Evolutionary conservation across 2,329 filamentous ascomycete species (phyloP).

Genomic region (Clonostachys rosea): DNA sequence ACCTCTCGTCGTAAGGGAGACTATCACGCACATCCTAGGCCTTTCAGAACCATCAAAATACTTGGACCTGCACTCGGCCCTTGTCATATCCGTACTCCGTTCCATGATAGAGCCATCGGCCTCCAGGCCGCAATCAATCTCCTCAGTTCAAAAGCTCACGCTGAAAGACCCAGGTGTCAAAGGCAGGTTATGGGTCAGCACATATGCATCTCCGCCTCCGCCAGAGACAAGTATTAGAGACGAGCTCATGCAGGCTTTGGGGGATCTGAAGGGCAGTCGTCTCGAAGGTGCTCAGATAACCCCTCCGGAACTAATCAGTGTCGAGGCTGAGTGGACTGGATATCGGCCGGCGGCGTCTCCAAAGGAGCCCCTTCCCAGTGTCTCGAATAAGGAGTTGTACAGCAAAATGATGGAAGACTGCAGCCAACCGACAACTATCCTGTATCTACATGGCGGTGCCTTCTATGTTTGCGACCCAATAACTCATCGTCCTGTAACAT

Average conservation of each 20-base stretch:
- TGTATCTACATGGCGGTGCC: conserved; percentile 76
- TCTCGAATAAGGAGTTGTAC: conserved; percentile 63
- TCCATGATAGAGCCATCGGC: conserved; percentile 47
- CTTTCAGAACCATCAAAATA: conserved; percentile 68
- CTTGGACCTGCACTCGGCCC: conserved; percentile 71
- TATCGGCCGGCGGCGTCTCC: conserved; percentile 50
- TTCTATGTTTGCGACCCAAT: conserved; percentile 69
- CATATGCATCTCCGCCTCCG: conserved; percentile 58
- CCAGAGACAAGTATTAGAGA: conserved; percentile 52
- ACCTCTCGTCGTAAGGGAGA: conserved; percentile 58
- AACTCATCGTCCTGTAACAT: conserved; percentile 55
- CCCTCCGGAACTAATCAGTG: conserved; percentile 28
- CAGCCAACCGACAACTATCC: conserved; percentile 54
- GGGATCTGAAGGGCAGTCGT: conserved; percentile 9
- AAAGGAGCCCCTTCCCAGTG: conserved; percentile 43
- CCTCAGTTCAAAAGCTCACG: conserved; percentile 58
- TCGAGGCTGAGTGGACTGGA: conserved; percentile 75
- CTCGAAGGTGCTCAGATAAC: not conserved
- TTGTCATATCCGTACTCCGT: conserved; percentile 70
- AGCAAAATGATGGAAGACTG: conserved; percentile 63
- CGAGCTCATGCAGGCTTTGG: conserved; percentile 51
- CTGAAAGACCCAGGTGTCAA: conserved; percentile 64
- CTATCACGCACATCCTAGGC: conserved; percentile 59
- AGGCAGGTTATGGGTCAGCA: conserved; percentile 78
- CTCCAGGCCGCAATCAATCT: conserved; percentile 43